Base-by-base conservation (phyloP, 345 rosid genomes). In the Euphorbia lathyris region DNA sequence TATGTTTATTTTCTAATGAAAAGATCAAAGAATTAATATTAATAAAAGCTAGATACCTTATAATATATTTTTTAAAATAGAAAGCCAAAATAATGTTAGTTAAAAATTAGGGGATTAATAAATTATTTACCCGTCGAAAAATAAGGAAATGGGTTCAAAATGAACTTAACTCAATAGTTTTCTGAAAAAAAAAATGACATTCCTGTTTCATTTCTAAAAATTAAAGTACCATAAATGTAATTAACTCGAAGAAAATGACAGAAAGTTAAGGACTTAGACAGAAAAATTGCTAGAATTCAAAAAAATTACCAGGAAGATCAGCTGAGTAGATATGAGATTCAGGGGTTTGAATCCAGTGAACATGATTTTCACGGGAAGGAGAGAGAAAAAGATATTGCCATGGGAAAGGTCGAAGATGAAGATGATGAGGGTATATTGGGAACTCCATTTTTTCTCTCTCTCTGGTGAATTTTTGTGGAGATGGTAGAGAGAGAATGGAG, bases 251-350 rank as follows among this genome's bases (percentile, higher is more conserved):
- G 61, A 32, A 36, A 1, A 56, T 64, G 67, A 7, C 63, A 27
- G 4, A 69, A 36, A 48, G 13, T n/a, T 5, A 22, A 47, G 40
- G 47, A 63, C 48, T 17, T 17, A 12, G 25, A 42, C 42, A 69
- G n/a, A n/a, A 34, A 20, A 52, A 4, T 7, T 0, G 6, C n/a
- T 1, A 6, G 45, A 47, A 22, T 6, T 25, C 7, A n/a, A 0
- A 0, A 13, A 32, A 23, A 4, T 66, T 80, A 85, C 92, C 96
- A 19, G 92, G 96, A 42, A 87, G 86, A 70, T 86, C 90, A 74
- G 82, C 92, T 61, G 91, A 85, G 85, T 70, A 92, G 70, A 87
- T 47, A 70, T 88, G 95, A 73, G 83, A 85, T 19, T 85, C 91
- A 2, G 88, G 89, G 62, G 89, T 83, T 76, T 87, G 86, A 19